Conservation (phyloP, 2,329 filamentous ascomycete species). For the Paecilomyces fulvus region DNA sequence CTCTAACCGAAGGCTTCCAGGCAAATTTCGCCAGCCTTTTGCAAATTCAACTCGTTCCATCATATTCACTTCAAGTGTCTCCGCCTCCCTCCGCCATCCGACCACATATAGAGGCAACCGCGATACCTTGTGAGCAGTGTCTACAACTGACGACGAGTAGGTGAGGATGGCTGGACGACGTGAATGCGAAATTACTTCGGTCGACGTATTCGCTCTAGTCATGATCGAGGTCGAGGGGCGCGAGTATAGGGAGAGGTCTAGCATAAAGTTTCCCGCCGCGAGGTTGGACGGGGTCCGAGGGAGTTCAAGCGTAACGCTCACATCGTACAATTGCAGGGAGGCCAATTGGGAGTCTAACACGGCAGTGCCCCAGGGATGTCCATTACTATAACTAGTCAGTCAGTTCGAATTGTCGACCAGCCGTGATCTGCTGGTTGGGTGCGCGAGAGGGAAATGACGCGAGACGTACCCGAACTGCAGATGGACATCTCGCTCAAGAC, state of each 20-base stretch:
- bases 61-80: slow-evolving; percentile 58
- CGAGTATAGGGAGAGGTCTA: slow-evolving; percentile 63
- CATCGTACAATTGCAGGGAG: slow-evolving; percentile 72
- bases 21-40: slow-evolving; percentile 44
- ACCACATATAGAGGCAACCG: slow-evolving; percentile 63
- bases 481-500: slow-evolving; percentile 54
- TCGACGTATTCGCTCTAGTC: slow-evolving; percentile 20
- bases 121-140: slow-evolving; percentile 51
- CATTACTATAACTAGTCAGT: slow-evolving; percentile 23
- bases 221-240: slow-evolving; percentile 29
- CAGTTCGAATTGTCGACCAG: not conserved
- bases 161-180: slow-evolving; percentile 70
- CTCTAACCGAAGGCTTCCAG: slow-evolving; percentile 52
- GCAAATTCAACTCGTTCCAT: slow-evolving; percentile 65
- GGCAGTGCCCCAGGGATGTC: slow-evolving; percentile 46
- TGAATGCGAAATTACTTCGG: slow-evolving; percentile 50
- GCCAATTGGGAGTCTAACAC: slow-evolving; percentile 49
- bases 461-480: slow-evolving; percentile 53
- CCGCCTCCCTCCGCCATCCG: slow-evolving; percentile 55
- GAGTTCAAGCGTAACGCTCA: slow-evolving; percentile 64
- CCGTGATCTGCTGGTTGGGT: not conserved
- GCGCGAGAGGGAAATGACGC: slow-evolving; percentile 4
- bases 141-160: slow-evolving; percentile 64
- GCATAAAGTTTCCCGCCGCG: slow-evolving; percentile 86
- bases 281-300: slow-evolving; percentile 72